Conservation (phyloP, 2,329 filamentous ascomycete species). For the Fusarium sp. region DNA sequence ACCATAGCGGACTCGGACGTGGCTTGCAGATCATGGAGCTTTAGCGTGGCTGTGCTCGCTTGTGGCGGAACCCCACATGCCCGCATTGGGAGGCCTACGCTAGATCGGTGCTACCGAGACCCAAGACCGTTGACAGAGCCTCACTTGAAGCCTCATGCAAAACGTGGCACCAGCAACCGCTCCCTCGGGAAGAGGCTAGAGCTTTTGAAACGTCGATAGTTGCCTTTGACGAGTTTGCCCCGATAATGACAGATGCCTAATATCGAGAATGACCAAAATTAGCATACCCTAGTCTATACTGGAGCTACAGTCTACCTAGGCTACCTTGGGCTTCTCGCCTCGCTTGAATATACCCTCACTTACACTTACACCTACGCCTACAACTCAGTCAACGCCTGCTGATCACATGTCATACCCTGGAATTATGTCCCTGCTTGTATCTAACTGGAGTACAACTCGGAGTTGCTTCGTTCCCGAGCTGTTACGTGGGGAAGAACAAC, state of each 20-base stretch:
- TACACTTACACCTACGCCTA: background rate
- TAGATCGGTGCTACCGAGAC: constrained; percentile 29
- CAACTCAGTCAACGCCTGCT: constrained; percentile 19
- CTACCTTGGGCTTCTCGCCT: constrained; percentile 10
- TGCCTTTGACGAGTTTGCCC: constrained; percentile 11
- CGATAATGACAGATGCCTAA: background rate
- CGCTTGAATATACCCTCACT: constrained; percentile 7
- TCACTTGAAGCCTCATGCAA: constrained; percentile 36
- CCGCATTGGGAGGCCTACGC: constrained; percentile 38
- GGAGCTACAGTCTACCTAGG: background rate
- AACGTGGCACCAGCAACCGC: constrained; percentile 44
- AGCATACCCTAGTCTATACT: constrained; percentile 6
- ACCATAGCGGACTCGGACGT: constrained; percentile 16
- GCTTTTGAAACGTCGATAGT: constrained; percentile 15
- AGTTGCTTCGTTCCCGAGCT: constrained; percentile 11
- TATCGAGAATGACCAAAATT: constrained; percentile 10
- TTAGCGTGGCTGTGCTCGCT: constrained; percentile 40
- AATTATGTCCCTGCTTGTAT: background rate
- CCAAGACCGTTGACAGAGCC: constrained; percentile 35
- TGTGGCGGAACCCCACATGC: constrained; percentile 32
- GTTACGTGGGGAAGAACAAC: constrained; percentile 24
- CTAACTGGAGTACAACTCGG: constrained; percentile 17
- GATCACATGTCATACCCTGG: constrained; percentile 19
- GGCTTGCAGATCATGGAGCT: constrained; percentile 39
- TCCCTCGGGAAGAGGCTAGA: constrained; percentile 27